Base-by-base conservation (phyloP, 768 basidiomycete species). In the Phylloporus scabripes region DNA sequence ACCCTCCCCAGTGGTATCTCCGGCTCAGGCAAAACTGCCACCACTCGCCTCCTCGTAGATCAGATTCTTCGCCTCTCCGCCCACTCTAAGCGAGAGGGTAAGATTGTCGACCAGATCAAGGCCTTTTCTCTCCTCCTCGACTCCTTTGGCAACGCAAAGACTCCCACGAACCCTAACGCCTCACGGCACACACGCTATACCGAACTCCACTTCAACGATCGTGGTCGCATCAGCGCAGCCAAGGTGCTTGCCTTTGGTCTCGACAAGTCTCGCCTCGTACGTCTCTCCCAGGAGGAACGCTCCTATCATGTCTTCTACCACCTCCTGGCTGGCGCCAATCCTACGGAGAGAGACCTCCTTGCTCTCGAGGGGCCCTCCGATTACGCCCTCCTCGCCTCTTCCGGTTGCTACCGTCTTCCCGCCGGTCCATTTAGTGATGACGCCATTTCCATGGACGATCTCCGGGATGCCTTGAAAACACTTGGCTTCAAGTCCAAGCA, bases 241-340 rank as follows among this genome's bases (percentile, higher is more conserved):
- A 80, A 82, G 55, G 72, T 78, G 15, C 70, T 83, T 40, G 73
- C 80, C 12, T 83, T 75, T 54, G 82, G 76, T 21, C 73, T 83
- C 37, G 82, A 83, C 70, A 83, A 83, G 67, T 79, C 78, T 20
- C 71, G 80, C 15, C 66, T 82, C 26, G 69, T 70, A 29, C 72
- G 72, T 5, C 71, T 83, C 43, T 63, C 74, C 1, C 75, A 79
- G 29, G 82, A 83, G 46, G 81, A 83, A 55, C 73, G 81, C n/a
- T 73, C 77, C 20, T 83, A 76, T 62, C 82, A 83, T 56, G 71
- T 83, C 33, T 83, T 83, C 64, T 83, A 83, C 63, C 81, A 83
- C 57, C 70, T 83, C 45, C 64, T 83, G 32, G 77, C 82, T 24
- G 81, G 81, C 26, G 79, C 80, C 37, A 73, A 69, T 11, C 75